These are phyloP conservation scores for Solanum lycopersicoides DNA, from an alignment of 257 asterid genomes.

Conservation along the genomic window DNA sequence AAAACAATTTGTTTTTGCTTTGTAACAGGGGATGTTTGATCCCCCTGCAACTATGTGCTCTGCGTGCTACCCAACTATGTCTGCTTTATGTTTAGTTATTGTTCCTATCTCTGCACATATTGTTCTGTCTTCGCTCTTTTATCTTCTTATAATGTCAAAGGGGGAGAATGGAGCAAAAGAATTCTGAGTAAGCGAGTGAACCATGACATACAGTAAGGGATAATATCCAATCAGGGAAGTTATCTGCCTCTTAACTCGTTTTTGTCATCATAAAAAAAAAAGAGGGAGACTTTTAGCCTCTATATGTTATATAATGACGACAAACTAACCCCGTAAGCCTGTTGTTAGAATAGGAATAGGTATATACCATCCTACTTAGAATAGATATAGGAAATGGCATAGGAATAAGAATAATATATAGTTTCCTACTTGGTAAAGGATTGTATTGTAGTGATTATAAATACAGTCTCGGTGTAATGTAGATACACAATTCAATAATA, in stretches of 20 bases:
- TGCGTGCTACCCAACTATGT: neutral
- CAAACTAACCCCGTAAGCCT: neutral
- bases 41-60: neutral
- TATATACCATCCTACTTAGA: neutral
- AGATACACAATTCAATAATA: neutral
- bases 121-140: neutral
- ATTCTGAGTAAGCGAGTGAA: neutral
- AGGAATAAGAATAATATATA: neutral
- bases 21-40: neutral
- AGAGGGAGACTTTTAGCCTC: neutral
- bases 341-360: neutral
- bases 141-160: neutral
- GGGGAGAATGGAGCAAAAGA: neutral
- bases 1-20: neutral
- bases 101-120: neutral
- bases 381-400: neutral
- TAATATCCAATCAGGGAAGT: neutral
- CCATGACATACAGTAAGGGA: neutral
- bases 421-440: neutral
- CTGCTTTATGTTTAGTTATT: neutral
- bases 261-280: neutral
- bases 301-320: neutral
- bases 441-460: neutral
- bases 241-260: neutral
- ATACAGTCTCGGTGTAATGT: neutral